Evolutionary conservation across 306 rosid species (phyloP), one percentile per base, ranked within the genome.

Genomic region (Pterocarpus macrocarpus): DNA sequence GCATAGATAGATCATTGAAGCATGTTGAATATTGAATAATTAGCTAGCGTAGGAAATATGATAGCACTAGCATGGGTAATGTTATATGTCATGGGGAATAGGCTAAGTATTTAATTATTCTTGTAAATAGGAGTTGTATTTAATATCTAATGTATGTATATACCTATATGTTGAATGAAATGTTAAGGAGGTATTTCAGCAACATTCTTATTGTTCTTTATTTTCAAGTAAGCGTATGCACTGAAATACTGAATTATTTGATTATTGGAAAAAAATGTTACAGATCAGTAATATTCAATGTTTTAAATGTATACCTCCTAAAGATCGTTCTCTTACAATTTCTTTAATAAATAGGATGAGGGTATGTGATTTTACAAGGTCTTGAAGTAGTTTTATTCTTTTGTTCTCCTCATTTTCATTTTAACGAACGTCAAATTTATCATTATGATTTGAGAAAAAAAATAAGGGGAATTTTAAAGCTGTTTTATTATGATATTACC

Each of bases 401-500:
- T 61, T n/a, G 33, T 28, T 28, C 61, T 73, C 55, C 35, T 66
- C 36, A 11, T 71, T 70, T 71, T 73, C 55, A 53, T 36, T 58
- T 30, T 39, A 71, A 61, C 32, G 28, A 6, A 58, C 2, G 43
- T 61, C 50, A 59, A 2, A 28, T 49, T 38, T 58, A 38, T 39
- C 56, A 71, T 17, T 15, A 41, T 39, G 36, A 43, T 43, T 0
- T 43, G 5, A 28, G 15, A 15, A 15, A 32, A 13, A 7, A 2
- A 12, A 33, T 12, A 43, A 58, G 11, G 34, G 13, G 45, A 65
- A 17, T 53, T 73, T 83, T 62, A 50, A 39, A 69, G 16, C 36
- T 49, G 45, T 70, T 85, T n/a, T 49, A 64, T 85, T 15, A 32
- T 36, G 69, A 44, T 65, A 81, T 43, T 64, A 35, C 71, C 38